These are phyloP conservation scores for Oryza punctata DNA, from an alignment of 176 grass and related monocot genomes.

Conservation along the genomic window DNA sequence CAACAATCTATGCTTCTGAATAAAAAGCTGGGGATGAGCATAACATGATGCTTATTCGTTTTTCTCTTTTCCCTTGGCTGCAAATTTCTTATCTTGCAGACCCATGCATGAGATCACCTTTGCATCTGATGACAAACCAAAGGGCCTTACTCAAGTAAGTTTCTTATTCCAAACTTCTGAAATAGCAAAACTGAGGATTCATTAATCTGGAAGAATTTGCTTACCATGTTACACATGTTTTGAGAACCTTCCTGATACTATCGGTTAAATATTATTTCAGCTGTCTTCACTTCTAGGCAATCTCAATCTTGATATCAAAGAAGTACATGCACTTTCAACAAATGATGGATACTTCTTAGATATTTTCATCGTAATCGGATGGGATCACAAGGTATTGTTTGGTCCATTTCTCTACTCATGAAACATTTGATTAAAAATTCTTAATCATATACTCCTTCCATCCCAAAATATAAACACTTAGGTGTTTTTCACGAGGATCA, in stretches of 20 bases:
- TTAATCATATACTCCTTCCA: background rate
- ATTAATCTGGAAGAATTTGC: background rate
- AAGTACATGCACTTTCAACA: slow-evolving; percentile 34
- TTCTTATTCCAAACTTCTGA: background rate
- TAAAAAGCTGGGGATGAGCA: background rate
- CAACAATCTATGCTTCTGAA: background rate
- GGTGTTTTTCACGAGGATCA: too few species aligned
- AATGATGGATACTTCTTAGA: slow-evolving; percentile 38
- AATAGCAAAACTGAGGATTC: background rate
- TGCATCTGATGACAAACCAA: slow-evolving; percentile 22
- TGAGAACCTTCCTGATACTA: background rate
- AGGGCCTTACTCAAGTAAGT: slow-evolving; percentile 38
- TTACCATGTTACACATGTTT: background rate
- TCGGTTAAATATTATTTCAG: background rate
- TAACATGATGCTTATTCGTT: background rate
- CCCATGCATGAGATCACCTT: slow-evolving; percentile 41
- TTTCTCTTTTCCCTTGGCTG: background rate
- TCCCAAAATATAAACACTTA: too few species aligned
- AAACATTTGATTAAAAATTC: background rate
- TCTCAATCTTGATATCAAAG: slow-evolving; percentile 38
- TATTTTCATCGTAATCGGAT: slow-evolving; percentile 31
- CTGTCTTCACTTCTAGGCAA: slow-evolving; percentile 31
- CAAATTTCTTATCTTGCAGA: slow-evolving; percentile 23
- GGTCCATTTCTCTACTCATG: background rate
- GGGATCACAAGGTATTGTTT: slow-evolving; percentile 22